Conservation (phyloP, 2,329 filamentous ascomycete genomes). For the Sclerotiophoma versabilis region DNA sequence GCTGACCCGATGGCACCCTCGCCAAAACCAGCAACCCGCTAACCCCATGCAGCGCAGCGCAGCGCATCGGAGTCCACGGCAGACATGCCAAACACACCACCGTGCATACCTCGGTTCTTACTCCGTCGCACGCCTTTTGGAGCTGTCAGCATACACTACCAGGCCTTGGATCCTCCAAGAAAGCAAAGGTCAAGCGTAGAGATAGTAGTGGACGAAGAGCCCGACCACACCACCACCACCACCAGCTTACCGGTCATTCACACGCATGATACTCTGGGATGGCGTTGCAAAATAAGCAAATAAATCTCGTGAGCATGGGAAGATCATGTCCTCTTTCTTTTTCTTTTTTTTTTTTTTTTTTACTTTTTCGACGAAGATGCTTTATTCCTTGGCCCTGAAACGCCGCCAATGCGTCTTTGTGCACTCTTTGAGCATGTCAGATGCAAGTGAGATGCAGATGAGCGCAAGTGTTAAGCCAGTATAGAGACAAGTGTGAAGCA, state of each 20-base stretch:
- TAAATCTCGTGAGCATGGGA: conserved; percentile 1
- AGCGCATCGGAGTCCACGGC: neutral
- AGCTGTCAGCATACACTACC: neutral
- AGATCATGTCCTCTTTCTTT: no score
- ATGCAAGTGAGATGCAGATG: no score
- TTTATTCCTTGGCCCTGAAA: conserved; percentile 9
- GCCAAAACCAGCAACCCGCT: conserved; percentile 1
- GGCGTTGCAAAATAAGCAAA: neutral
- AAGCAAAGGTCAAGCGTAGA: neutral
- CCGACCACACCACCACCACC: neutral
- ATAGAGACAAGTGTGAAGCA: no score
- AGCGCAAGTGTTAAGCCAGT: no score
- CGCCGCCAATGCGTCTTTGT: neutral
- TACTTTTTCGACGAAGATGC: neutral
- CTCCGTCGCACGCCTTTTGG: neutral
- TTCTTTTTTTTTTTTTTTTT: no score
- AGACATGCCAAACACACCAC: conserved; percentile 2
- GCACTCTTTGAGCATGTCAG: no score
- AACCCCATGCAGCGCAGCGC: neutral
- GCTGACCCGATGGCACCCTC: neutral
- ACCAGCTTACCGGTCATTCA: neutral
- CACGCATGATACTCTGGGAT: neutral
- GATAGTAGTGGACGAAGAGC: neutral
- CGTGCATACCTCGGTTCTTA: neutral
- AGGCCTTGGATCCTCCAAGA: no score